Evolutionary conservation across 495 filamentous ascomycete species (phyloP).

Genomic region (Penicillium silybi): DNA sequence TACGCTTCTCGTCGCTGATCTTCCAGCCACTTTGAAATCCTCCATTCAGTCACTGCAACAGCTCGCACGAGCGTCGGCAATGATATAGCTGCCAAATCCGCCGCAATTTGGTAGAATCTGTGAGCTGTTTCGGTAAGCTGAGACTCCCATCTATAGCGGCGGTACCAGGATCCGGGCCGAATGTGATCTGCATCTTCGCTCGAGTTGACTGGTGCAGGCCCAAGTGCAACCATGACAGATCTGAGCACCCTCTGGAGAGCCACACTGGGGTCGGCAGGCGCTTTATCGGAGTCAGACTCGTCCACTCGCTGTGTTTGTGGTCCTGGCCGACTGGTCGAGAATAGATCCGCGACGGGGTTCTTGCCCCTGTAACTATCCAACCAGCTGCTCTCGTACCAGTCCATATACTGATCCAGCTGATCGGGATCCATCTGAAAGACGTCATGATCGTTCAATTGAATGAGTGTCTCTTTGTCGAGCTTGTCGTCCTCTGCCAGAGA

Average conservation of each 20-base stretch:
- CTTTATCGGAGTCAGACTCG: no score
- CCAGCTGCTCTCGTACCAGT: slow-evolving; percentile 83
- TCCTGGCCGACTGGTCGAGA: slow-evolving; percentile 37
- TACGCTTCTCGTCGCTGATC: slow-evolving; percentile 30
- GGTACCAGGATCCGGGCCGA: slow-evolving; percentile 54
- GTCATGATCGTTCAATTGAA: slow-evolving; percentile 60
- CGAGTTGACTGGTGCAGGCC: slow-evolving; percentile 25
- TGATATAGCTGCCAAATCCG: slow-evolving; percentile 44
- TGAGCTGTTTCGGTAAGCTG: slow-evolving; percentile 54
- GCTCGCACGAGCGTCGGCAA: slow-evolving; percentile 44
- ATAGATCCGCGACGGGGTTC: slow-evolving; percentile 47
- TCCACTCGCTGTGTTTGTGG: slow-evolving; percentile 6
- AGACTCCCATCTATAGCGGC: slow-evolving; percentile 51
- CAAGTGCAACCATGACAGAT: slow-evolving; percentile 34
- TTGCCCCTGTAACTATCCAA: slow-evolving; percentile 35
- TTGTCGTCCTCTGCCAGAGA: slow-evolving; percentile 15
- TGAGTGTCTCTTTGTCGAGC: slow-evolving; percentile 38
- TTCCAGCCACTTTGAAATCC: slow-evolving; percentile 39
- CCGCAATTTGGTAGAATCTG: slow-evolving; percentile 53
- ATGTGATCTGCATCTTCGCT: slow-evolving; percentile 26
- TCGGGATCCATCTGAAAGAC: slow-evolving; percentile 61
- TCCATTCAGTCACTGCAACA: slow-evolving; percentile 46
- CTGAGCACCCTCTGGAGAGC: slow-evolving; percentile 32
- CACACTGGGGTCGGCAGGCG: slow-evolving; percentile 24
- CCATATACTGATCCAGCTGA: slow-evolving; percentile 78